These are phyloP conservation scores for Lichina pygmaea DNA, from an alignment of 495 filamentous ascomycete species.

Conservation along the genomic window DNA sequence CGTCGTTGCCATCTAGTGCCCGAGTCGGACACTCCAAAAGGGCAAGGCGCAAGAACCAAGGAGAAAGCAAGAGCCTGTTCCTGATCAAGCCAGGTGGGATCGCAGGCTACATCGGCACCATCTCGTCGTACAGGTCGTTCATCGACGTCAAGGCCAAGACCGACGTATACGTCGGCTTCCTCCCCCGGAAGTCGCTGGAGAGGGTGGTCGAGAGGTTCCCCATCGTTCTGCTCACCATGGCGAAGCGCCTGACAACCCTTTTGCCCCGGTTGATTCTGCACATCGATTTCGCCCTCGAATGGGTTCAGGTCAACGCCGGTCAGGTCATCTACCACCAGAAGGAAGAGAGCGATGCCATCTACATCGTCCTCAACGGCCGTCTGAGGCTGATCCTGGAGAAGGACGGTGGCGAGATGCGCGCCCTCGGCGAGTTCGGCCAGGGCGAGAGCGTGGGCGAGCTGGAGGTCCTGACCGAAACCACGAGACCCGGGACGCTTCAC, in stretches of 20 bases:
- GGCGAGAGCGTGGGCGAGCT: conserved; percentile 94
- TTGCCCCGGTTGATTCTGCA: conserved; percentile 81
- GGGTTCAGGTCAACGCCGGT: conserved; percentile 86
- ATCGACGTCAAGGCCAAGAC: conserved; percentile 94
- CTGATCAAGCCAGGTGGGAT: conserved; percentile 87
- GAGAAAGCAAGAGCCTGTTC: conserved; percentile 47
- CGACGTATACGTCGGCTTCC: conserved; percentile 92
- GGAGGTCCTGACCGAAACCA: conserved; percentile 88
- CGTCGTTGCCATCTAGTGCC: conserved; percentile 15
- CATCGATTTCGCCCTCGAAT: conserved; percentile 94
- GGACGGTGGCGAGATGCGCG: conserved; percentile 55
- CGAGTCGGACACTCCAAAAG: conserved; percentile 8
- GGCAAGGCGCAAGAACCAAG: conserved; percentile 17
- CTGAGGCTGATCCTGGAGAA: conserved; percentile 56
- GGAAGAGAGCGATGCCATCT: conserved; percentile 94
- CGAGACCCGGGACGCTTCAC: conserved; percentile 66
- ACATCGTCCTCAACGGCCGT: conserved; percentile 86
- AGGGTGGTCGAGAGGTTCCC: conserved; percentile 79
- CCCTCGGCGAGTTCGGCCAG: conserved; percentile 82
- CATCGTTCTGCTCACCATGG: conserved; percentile 79
- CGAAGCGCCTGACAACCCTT: conserved; percentile 71
- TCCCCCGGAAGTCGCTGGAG: conserved; percentile 66
- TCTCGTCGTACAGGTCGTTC: conserved; percentile 86
- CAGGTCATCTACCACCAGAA: conserved; percentile 84
- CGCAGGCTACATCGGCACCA: conserved; percentile 76